Conservation (phyloP, 164 flowering plant species). For the Liriodendron chinense region DNA sequence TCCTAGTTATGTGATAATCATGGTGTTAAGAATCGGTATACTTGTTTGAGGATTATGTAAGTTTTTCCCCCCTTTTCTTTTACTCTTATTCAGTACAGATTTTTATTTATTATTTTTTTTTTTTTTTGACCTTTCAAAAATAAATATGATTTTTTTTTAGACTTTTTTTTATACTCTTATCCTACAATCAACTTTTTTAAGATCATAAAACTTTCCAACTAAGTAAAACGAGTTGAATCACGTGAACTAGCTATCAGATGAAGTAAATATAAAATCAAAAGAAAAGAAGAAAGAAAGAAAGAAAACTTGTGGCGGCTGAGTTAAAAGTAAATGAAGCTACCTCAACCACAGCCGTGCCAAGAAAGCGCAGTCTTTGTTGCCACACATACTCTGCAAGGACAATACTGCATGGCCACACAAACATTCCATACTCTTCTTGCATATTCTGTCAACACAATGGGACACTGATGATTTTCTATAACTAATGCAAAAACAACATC, state of each 20-base stretch:
- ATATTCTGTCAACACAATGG: conserved; percentile 43
- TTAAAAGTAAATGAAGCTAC: conserved; percentile 24
- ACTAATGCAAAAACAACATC: not conserved
- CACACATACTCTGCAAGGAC: conserved; percentile 90
- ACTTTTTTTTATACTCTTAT: no score
- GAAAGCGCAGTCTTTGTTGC: conserved; percentile 74
- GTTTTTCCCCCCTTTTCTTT: no score
- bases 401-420: conserved; percentile 93
- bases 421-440: conserved; percentile 87
- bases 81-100: no score
- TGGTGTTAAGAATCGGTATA: no score
- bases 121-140: no score
- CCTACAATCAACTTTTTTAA: no score
- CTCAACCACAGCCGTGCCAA: conserved; percentile 65
- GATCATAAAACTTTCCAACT: no score
- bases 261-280: not conserved
- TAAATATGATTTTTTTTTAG: no score
- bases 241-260: not conserved
- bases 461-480: not conserved
- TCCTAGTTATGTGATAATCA: no score
- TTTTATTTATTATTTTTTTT: no score
- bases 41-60: no score
- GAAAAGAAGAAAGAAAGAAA: not conserved
- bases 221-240: not conserved
- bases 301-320: not conserved